A percentile compares a stretch with the other conserved stretches of the same genome.
These are phyloP conservation scores for Leptodontidium sp. DNA, from an alignment of 2,329 filamentous ascomycete species.

Conservation along the genomic window DNA sequence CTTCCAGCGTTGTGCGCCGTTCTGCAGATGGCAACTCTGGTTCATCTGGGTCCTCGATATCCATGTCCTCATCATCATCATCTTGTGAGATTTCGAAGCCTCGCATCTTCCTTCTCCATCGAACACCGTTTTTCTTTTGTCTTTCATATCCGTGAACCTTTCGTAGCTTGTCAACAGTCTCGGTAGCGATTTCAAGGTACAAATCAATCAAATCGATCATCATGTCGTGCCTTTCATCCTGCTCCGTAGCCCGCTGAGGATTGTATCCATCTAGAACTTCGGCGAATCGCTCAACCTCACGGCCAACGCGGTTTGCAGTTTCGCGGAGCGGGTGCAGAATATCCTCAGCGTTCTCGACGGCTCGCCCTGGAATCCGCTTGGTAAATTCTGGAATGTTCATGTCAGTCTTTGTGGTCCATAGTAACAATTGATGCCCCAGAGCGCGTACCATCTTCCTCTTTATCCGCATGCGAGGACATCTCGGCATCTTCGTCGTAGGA, in stretches of 20 bases:
- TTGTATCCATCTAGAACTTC: slow-evolving; percentile 80
- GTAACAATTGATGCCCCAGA: background rate
- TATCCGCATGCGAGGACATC: slow-evolving; percentile 44
- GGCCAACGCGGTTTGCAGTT: slow-evolving; percentile 73
- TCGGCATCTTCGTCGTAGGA: slow-evolving; percentile 49
- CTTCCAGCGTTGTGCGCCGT: slow-evolving; percentile 51
- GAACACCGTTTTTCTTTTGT: slow-evolving; percentile 40
- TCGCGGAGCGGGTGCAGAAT: slow-evolving; percentile 67
- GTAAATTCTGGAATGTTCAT: slow-evolving; percentile 33
- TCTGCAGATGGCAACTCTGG: slow-evolving; percentile 45
- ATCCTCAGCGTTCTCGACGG: slow-evolving; percentile 52
- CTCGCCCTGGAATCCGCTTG: slow-evolving; percentile 45
- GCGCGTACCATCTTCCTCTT: slow-evolving; percentile 33
- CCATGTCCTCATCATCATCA: slow-evolving; percentile 41
- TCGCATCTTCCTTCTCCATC: slow-evolving; percentile 49
- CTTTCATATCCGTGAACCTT: slow-evolving; percentile 49
- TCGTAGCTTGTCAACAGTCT: slow-evolving; percentile 54
- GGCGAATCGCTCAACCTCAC: slow-evolving; percentile 88
- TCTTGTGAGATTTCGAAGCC: slow-evolving; percentile 43
- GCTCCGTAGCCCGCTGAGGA: slow-evolving; percentile 57
- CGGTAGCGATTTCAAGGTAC: slow-evolving; percentile 66
- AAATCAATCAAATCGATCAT: slow-evolving; percentile 73
- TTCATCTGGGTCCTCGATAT: slow-evolving; percentile 63
- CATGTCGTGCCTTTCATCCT: slow-evolving; percentile 65
- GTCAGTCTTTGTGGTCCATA: slow-evolving; percentile 12